Base-by-base conservation (phyloP, 345 rosid species). In the Populus alba region DNA sequence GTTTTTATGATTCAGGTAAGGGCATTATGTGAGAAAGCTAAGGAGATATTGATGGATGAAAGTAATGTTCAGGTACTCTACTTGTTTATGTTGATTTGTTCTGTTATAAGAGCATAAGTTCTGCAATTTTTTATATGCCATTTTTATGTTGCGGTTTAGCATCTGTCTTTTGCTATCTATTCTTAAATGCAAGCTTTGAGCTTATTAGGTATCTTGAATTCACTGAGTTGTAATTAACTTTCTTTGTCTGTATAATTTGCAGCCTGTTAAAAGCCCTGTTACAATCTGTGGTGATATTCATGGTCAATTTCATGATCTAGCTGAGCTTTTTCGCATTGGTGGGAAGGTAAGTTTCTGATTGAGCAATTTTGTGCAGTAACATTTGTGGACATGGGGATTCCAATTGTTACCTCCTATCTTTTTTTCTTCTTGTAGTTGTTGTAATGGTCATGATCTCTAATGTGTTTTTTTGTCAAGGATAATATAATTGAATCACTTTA, bases 271-370 rank as follows among this genome's bases (percentile, higher is more conserved):
- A 87, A 93, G 96, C 83, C 98, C 98, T 69, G 97, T 95, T 75
- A 93, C 98, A 79, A 92, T 95, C 72, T 93, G 98, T 71, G 98
- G 98, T 79, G 98, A 95, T 87, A 93, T 95, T 79, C 98, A 95
- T 65, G 97, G 97, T 71, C 98, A 95, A 85, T 95, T 95, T 71
- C 98, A 95, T 87, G 98, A 95, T 86, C 98, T 95, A 80, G 98
- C 98, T 7, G 98, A 95, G 86, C 98, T 95, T 79, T 95, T 95
- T 84, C 94, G 94, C 66, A 93, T 93, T 81, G 96, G 99, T 27
- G 98, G 99, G 80, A 91, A 90, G 98, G 98, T 95, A 89, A 71
- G 47, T 79, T 53, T 65, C 75, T 77, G 38, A 51, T 62, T 27
- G 18, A n/a, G 51, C 57, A 41, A 31, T 17, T 73, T 66, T 37